Evolutionary conservation across 2,329 filamentous ascomycete genomes (phyloP), one percentile per base, ranked within the genome.

Genomic region (Ceratocystis colombiana): DNA sequence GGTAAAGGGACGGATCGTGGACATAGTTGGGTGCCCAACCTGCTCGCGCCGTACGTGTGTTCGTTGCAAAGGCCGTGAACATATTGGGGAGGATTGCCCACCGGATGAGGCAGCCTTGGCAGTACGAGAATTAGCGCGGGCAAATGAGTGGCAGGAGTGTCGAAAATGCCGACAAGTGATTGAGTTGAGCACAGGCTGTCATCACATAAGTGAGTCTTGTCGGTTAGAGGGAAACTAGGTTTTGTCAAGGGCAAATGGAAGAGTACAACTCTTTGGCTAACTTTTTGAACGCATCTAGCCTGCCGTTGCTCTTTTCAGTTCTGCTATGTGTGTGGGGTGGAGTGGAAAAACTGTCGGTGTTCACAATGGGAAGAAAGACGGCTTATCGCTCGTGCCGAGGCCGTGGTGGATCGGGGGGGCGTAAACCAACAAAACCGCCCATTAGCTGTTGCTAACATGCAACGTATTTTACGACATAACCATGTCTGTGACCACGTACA

Each of bases 131-230:
- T 61, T 79, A 0, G 81, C 80, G 0, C 66, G 69, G 0, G 67
- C 74, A 2, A 72, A 80, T 3, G 75, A 77, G 0, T 86, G 83
- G 83, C 78, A 81, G 71, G 73, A 77, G 1, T 86, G 83, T 67
- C 71, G 70, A 3, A 66, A 68, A 0, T 86, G 83, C 69, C 70
- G 68, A 1, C 67, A 74, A 0, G 44, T 85, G 12, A 75, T 86
- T 0, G 81, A 84, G 71, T 72, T 83, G 0, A 37, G 71, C 0
- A n/a, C 45, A 0, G 83, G 83, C 1, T 85, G 83, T 68, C 75
- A 80, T 63, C 83, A 85, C 64, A 85, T 85, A 2, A 81, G 82
- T 85, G 69, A 71, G 79, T 78, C 5, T 4, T 28, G 63, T 46
- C 55, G 30, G 55, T n/a, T 20, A 30, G 7, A 1, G 28, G 3